Conservation (phyloP, 495 filamentous ascomycete genomes). For the Penicillium coprophilum region DNA sequence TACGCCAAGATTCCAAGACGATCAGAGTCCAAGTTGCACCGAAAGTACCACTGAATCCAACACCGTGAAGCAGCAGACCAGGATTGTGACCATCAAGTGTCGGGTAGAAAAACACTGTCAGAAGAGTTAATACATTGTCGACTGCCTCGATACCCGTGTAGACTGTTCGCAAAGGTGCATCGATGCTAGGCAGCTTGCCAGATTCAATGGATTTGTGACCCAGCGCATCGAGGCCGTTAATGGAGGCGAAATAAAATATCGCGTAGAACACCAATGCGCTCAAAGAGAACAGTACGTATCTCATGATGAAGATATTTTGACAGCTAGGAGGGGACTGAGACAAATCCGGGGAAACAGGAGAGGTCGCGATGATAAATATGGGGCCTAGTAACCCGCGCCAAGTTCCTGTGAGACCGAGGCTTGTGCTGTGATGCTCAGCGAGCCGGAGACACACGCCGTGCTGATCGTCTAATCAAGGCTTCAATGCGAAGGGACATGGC, state of each 20-base stretch:
- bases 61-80: constrained; percentile 44
- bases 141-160: constrained; percentile 54
- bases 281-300: constrained; percentile 40
- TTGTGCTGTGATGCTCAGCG: no score
- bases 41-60: constrained; percentile 55
- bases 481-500: no score
- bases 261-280: constrained; percentile 42
- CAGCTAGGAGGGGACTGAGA: not conserved
- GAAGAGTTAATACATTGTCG: constrained; percentile 46
- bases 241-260: constrained; percentile 41
- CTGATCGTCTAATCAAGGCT: no score
- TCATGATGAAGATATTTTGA: constrained; percentile 22
- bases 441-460: no score
- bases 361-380: not conserved
- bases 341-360: not conserved
- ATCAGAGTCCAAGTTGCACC: constrained; percentile 56
- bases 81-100: constrained; percentile 51
- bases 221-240: constrained; percentile 43
- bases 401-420: constrained; percentile 10
- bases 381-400: not conserved
- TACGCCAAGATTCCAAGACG: constrained; percentile 54
- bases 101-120: constrained; percentile 58
- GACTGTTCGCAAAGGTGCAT: constrained; percentile 38
- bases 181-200: constrained; percentile 40
- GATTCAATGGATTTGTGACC: constrained; percentile 29